Evolutionary conservation across 2,329 filamentous ascomycete genomes (phyloP), one percentile per base, ranked within the genome.

Genomic region (Zymoseptoria ardabiliae): DNA sequence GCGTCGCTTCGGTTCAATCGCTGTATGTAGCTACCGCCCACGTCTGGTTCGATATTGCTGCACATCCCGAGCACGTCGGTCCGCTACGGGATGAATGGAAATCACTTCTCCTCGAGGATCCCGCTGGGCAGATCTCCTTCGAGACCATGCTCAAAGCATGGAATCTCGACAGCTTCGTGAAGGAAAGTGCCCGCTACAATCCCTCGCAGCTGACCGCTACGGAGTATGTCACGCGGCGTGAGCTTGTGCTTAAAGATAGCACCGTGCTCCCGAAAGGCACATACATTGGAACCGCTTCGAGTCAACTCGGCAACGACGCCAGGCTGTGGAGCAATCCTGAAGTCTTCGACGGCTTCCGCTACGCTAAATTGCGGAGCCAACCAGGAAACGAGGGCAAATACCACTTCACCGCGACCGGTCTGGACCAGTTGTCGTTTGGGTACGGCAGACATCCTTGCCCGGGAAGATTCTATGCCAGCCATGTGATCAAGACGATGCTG

Each of bases 341-440:
- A 50, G 21, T 22, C 21, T 50, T 50, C 21, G 48, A 50, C 10
- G 48, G 48, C n/a, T 50, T 50, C 8, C n/a, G 48, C 11, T 50
- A 50, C 21, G 48, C n/a, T 19, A n/a, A n/a, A 22, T 4, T 50
- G 8, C 48, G 48, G 21, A 50, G 48, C 48, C 48, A 5, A n/a
- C 48, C 48, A 19, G 48, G 48, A 22, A 50, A 50, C 17, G 48
- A 50, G n/a, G 48, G 48, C 3, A 50, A 17, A 10, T 50, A 19
- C 48, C 48, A 19, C 17, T 45, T 41, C n/a, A 30, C 25, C 28
- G 4, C 53, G 13, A 55, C 53, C 5, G 53, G 53, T 7, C 23
- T 55, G 10, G 53, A 55, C 35, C 53, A 55, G 25, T 45, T 55
- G 53, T 35, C 53, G 23, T 55, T 55, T 55, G 53, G 53, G 4